Evolutionary conservation across 2,329 filamentous ascomycete genomes (phyloP), one percentile per base, ranked within the genome.

Genomic region (Fusarium burgessii): DNA sequence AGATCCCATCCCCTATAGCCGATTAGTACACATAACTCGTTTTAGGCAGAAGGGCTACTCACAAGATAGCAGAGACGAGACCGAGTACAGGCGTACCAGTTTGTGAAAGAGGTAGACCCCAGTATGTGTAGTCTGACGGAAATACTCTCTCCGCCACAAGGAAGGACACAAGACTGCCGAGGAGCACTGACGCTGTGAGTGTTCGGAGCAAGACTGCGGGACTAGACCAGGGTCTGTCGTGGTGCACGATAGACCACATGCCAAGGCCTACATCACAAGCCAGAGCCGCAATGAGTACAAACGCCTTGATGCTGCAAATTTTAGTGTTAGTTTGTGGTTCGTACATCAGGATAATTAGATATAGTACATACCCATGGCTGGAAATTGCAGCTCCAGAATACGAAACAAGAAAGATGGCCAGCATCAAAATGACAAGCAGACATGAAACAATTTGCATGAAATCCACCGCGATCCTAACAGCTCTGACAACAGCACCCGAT

Each of bases 31-130:
- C 13, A 25, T n/a, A 3, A 15, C 7, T 38, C 9, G 11, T 18
- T n/a, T 15, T 23, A 20, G 49, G 15, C 6, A 17, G 6, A 27
- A 38, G 35, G 23, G 7, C 41, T 29, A 73, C 78, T 73, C 75
- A 80, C 78, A 79, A 77, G 54, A 79, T 74, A 27, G 78, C 68
- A 76, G 80, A 82, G 23, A 84, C 71, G 52, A 83, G 78, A 51
- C 78, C 68, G 62, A 83, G 78, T 11, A 81, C 77, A 49, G 81
- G 66, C 12, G 75, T 75, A 12, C 77, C 76, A 5, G 80, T 74
- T 40, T 73, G 75, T 23, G 66, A 65, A 9, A 74, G 64, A 42
- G 68, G 32, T 54, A 83, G 68, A 20, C 75, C 78, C 81, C 81
- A 84, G 71, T 80, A 83, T 1, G 76, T 74, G 46, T 81, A 82